Base-by-base conservation (phyloP, 1,284 basidiomycete species). In the Malassezia restricta region DNA sequence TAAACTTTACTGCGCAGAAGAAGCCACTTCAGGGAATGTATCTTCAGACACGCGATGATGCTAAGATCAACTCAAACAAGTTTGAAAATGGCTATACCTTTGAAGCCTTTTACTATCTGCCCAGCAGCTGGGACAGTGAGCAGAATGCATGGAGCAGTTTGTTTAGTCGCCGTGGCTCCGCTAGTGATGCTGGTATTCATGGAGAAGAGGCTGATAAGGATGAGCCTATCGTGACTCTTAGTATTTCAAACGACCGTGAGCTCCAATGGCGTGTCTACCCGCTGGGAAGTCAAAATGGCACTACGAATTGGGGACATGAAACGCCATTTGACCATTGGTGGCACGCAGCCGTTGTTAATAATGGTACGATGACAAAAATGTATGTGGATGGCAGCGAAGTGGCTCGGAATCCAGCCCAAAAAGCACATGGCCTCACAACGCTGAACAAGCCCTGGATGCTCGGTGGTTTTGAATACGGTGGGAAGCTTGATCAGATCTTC, bases 81-180 rank as follows among this genome's bases (percentile, higher is more conserved):
- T 47, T 47, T 24, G 44, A 47, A 24, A n/a, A 47, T 47, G 44
- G 44, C 14, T 47, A 47, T 12, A 47, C 44, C n/a, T 47, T 47
- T 39, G 44, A 47, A 28, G 44, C 44, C 1, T 47, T 29, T 20
- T 47, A 47, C 35, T 39, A 38, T 30, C 24, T 47, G 20, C 44
- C 44, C 5, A 39, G 35, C 37, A 28, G 24, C 8, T 47, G 44
- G 44, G 28, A n/a, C 12, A 14, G 33, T 14, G 27, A 24, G 32
- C 44, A 47, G 35, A 47, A 47, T 47, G 35, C 44, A 14, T 47
- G 44, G 44, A 20, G 15, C 8, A 31, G 33, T 9, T 38, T 47
- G 3, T 31, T 47, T 5, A 47, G 44, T 20, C 44, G 44, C 33
- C 32, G 44, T 24, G 44, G 44, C 29, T 33, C 44, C 7, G 44